Conservation (phyloP, 2,329 filamentous ascomycete species). For the Pyrenophora tritici-repentis region DNA sequence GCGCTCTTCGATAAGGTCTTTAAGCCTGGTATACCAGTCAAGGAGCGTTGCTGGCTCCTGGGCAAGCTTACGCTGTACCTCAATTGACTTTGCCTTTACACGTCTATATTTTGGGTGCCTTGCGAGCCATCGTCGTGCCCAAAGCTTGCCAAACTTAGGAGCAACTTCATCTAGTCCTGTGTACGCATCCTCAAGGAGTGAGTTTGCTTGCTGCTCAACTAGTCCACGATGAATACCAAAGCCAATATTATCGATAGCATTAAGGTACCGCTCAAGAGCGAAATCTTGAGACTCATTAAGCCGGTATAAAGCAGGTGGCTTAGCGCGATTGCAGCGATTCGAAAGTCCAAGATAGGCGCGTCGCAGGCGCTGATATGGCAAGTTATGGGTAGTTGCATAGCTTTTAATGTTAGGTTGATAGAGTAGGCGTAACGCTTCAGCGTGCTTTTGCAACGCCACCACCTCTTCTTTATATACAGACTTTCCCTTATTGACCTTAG, state of each 20-base stretch:
- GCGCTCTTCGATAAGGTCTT: neutral
- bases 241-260: conserved; percentile 4
- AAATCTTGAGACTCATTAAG: conserved; percentile 3
- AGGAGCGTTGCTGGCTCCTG: neutral
- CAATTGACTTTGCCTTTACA: too few relatives aligned
- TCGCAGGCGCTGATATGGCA: neutral
- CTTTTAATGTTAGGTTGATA: neutral
- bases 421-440: neutral
- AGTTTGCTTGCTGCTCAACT: conserved; percentile 2
- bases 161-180: too few relatives aligned
- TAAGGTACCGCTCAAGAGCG: conserved; percentile 4
- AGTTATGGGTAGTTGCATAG: neutral
- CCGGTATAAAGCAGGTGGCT: neutral
- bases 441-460: neutral
- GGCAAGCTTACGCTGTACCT: too few relatives aligned
- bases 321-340: neutral
- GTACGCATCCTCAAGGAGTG: neutral
- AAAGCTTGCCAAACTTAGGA: too few relatives aligned
- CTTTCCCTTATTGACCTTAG: neutral
- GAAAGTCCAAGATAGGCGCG: neutral
- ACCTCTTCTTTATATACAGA: neutral
- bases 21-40: neutral
- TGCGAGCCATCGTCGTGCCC: too few relatives aligned
- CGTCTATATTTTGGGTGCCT: too few relatives aligned
- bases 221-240: conserved; percentile 2